Evolutionary conservation across 768 basidiomycete species (phyloP).

Genomic region (Lentinula detonsa): DNA sequence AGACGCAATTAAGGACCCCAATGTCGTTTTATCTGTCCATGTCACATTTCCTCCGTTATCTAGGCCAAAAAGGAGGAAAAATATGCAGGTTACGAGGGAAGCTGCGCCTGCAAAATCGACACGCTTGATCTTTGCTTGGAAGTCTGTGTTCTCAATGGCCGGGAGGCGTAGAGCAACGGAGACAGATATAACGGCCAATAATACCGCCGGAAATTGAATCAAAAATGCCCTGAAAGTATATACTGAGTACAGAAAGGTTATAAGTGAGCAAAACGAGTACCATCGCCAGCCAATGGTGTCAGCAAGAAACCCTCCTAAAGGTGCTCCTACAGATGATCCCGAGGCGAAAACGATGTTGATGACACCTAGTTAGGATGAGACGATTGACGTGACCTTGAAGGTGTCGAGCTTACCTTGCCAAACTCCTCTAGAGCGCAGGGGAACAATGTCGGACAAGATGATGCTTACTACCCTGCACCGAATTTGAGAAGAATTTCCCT

Average conservation of each 20-base stretch:
- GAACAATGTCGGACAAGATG: slow-evolving; percentile 60
- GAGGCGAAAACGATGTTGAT: slow-evolving; percentile 54
- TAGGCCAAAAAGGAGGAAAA: slow-evolving; percentile 50
- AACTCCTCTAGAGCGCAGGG: slow-evolving; percentile 57
- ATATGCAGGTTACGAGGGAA: slow-evolving; percentile 48
- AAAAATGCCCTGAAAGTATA: slow-evolving; percentile 43
- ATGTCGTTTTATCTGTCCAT: slow-evolving; percentile 36
- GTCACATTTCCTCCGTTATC: slow-evolving; percentile 48
- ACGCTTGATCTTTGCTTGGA: slow-evolving; percentile 47
- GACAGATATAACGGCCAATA: slow-evolving; percentile 50
- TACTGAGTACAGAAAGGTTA: neutral
- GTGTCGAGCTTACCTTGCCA: slow-evolving; percentile 47
- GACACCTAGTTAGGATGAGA: slow-evolving; percentile 28
- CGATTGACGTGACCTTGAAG: neutral
- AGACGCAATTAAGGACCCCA: slow-evolving; percentile 28
- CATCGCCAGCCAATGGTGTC: slow-evolving; percentile 68
- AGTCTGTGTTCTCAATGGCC: slow-evolving; percentile 28
- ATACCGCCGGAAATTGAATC: slow-evolving; percentile 50
- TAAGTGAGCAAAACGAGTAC: slow-evolving; percentile 19
- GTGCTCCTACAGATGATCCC: slow-evolving; percentile 56
- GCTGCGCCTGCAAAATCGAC: slow-evolving; percentile 60
- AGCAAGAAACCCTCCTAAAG: slow-evolving; percentile 55
- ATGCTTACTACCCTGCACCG: slow-evolving; percentile 49
- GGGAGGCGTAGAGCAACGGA: slow-evolving; percentile 51
- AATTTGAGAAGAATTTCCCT: neutral